A percentile compares a stretch with the other conserved stretches of the same genome.
Evolutionary conservation across 139 green algal genomes (phyloP).

Genomic region (Chlamydomonas eustigma): DNA sequence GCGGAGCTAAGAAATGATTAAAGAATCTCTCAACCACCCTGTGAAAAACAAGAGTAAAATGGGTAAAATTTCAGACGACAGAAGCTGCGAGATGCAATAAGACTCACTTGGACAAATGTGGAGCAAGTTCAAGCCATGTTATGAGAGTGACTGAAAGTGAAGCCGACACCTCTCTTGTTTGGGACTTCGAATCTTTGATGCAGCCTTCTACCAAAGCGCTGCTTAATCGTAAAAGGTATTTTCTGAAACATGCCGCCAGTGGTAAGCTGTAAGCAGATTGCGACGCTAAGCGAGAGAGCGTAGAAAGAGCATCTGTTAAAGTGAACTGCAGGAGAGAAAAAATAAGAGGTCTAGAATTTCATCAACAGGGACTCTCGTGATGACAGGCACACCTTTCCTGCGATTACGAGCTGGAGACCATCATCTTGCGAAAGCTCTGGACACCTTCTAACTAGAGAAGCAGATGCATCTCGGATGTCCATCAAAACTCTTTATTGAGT

Average conservation of each 20-base stretch:
- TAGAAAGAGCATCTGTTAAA: slow-evolving; percentile 2
- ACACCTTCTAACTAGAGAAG: background rate
- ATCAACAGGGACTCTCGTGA: no score
- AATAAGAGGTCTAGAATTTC: background rate
- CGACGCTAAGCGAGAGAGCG: slow-evolving; percentile 1
- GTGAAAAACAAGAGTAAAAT: background rate
- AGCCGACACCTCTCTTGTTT: no score
- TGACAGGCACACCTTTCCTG: background rate
- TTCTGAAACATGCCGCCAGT: slow-evolving; percentile 14
- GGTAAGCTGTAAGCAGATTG: slow-evolving; percentile 15
- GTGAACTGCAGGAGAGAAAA: slow-evolving; percentile 3
- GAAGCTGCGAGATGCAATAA: no score
- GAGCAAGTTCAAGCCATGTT: slow-evolving; percentile 38
- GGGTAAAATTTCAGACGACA: background rate
- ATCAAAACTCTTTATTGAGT: no score
- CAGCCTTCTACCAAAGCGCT: slow-evolving; percentile 13
- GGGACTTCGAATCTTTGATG: no score
- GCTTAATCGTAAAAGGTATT: slow-evolving; percentile 21
- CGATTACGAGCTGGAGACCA: background rate
- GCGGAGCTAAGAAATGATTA: slow-evolving; percentile 11
- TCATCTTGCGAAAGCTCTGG: slow-evolving; percentile 4
- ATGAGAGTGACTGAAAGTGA: slow-evolving; percentile 34
- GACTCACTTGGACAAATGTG: slow-evolving; percentile 43
- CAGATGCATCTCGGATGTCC: no score
- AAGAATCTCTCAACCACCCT: slow-evolving; percentile 47